Evolutionary conservation across 345 rosid species (phyloP), one percentile per base, ranked within the genome.

Genomic region (Heritiera littoralis): DNA sequence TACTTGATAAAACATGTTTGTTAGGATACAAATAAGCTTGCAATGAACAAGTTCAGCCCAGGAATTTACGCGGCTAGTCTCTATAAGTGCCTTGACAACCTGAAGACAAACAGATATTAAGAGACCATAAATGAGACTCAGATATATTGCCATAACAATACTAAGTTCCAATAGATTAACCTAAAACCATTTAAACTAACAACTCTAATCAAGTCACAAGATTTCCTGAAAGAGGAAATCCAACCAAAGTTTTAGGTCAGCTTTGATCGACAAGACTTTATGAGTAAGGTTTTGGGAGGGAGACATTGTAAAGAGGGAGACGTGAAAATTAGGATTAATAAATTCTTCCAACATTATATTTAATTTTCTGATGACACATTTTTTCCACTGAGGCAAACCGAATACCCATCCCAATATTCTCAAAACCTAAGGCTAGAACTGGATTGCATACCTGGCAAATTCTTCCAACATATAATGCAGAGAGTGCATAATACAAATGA

Each of bases 21-120:
- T 85, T 83, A 96, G 86, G 86, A 96, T 90, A 87, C 93, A 90
- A 82, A 91, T 80, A 82, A 96, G 98, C 89, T 90, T 96, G 89
- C 91, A 92, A 82, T 94, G 97, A 86, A 96, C 98, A 81, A 94
- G 84, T 83, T 93, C 99, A 67, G 99, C 98, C 99, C 99, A 96
- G 65, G 93, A 94, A 84, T 94, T 91, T 75, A 63, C 66, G 86
- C 97, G 87, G 91, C 99, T 90, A 70, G 83, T 83, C 86, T 82
- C 86, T 80, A 96, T 78, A 70, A 96, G 89, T 73, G 91, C 89
- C 89, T 88, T 96, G 72, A 96, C 83, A 77, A 94, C 99, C 99
- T 96, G 91, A 82, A 83, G 72, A 76, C 45, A 66, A 38, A 76
- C 54, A 75, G 0, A 71, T 17, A 64, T 17, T 48, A 72, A 78